Conservation (phyloP, 148 eudicot species). For the Spergularia marina region DNA sequence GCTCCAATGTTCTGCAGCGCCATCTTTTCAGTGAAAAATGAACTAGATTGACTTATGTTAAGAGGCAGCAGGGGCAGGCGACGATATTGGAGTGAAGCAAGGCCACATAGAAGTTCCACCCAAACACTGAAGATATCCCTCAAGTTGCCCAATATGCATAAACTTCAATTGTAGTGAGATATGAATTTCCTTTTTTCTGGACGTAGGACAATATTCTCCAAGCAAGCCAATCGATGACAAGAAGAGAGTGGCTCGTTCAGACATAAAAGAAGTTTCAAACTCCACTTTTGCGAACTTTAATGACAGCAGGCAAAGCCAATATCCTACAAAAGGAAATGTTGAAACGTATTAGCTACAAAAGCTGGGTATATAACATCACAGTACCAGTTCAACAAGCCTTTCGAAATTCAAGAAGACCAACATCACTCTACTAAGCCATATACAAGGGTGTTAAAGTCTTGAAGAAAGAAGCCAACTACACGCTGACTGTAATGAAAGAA, state of each 20-base stretch:
- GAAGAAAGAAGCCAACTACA: too few relatives aligned
- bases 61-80: constrained; percentile 20
- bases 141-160: constrained; percentile 52
- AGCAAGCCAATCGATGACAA: constrained; percentile 67
- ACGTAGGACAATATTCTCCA: constrained; percentile 65
- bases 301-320: constrained; percentile 38
- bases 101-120: constrained; percentile 46
- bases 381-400: too few relatives aligned
- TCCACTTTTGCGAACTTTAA: constrained; percentile 53
- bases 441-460: too few relatives aligned
- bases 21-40: constrained; percentile 37
- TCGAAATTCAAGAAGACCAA: too few relatives aligned
- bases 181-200: constrained; percentile 43
- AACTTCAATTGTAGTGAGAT: constrained; percentile 37
- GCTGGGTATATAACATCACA: too few relatives aligned
- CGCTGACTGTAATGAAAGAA: too few relatives aligned
- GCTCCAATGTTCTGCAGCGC: constrained; percentile 81
- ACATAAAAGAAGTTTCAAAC: constrained; percentile 73
- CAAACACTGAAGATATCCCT: constrained; percentile 33
- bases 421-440: too few relatives aligned
- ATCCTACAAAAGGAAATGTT: constrained; percentile 22
- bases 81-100: constrained; percentile 12
- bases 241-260: constrained; percentile 57
- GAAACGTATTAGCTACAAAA: background rate
- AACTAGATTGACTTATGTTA: constrained; percentile 18